Conservation (phyloP, 345 rosid genomes). For the Gossypioides kirkii region DNA sequence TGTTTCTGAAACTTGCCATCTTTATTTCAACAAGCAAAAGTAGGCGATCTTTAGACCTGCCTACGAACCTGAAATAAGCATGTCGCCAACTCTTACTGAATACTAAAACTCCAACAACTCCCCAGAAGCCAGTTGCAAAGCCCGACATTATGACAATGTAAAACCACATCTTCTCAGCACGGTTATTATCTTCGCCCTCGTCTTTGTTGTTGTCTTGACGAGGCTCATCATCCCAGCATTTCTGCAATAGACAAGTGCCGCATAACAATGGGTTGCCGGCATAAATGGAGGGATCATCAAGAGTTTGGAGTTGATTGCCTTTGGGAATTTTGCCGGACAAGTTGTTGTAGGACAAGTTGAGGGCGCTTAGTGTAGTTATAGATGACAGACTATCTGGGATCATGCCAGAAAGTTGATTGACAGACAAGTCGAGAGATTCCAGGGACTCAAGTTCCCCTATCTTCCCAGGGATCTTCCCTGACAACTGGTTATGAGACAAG, state of each 20-base stretch:
- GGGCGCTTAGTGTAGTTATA: neutral
- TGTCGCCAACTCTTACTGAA: neutral
- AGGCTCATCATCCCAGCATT: constrained; percentile 1
- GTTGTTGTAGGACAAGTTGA: constrained; percentile 5
- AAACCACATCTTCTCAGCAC: neutral
- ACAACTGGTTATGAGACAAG: neutral
- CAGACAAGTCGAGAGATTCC: neutral
- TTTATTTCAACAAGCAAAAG: neutral
- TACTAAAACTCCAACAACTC: neutral
- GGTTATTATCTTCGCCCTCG: neutral
- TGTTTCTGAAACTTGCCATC: neutral
- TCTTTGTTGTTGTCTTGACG: neutral
- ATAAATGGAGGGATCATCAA: neutral
- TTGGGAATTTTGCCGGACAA: neutral
- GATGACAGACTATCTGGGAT: neutral
- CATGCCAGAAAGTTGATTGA: neutral
- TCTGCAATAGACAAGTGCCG: neutral
- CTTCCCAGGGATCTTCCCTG: neutral
- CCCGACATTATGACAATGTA: constrained; percentile 2
- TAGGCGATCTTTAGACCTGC: neutral
- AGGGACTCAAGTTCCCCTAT: neutral
- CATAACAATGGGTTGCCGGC: neutral
- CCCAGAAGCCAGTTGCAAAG: constrained; percentile 7
- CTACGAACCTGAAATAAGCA: neutral
- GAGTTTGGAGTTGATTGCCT: neutral